phyloP scores from a whole-genome alignment of 2,329 filamentous ascomycete genomes.

The Leptographium radiaticola region DNA sequence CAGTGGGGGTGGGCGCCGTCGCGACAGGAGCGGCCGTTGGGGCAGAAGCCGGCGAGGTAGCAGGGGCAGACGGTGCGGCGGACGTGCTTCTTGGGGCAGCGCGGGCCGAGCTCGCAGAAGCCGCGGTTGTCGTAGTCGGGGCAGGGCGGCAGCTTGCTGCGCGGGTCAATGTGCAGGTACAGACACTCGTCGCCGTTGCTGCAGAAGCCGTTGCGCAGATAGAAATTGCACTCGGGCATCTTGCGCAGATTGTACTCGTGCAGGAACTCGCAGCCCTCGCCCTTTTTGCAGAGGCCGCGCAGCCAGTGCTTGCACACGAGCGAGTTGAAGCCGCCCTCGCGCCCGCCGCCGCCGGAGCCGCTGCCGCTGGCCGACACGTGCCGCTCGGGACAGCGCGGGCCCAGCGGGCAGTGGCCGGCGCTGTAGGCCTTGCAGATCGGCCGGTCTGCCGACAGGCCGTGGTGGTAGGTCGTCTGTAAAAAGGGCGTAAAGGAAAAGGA shows the following conservation, averaged over 20 bases:
- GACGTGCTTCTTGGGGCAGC: slow-evolving; percentile 81
- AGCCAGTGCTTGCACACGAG: slow-evolving; percentile 99
- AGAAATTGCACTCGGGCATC: slow-evolving; percentile 98
- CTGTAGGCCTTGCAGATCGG: slow-evolving; percentile 73
- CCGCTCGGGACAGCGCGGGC: slow-evolving; percentile 72
- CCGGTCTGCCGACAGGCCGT: slow-evolving; percentile 65
- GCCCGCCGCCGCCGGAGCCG: slow-evolving; percentile 17
- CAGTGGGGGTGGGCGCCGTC: slow-evolving; percentile 75
- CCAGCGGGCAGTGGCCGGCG: slow-evolving; percentile 75
- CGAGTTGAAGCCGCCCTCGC: slow-evolving; percentile 50
- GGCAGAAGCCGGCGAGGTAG: slow-evolving; percentile 91
- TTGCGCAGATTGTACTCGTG: slow-evolving; percentile 97
- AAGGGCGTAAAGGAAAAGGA: slow-evolving; percentile 79
- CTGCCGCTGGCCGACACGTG: slow-evolving; percentile 38
- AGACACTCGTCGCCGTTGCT: slow-evolving; percentile 94
- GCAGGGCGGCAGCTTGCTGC: slow-evolving; percentile 66
- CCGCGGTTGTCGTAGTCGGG: slow-evolving; percentile 90
- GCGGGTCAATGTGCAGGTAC: slow-evolving; percentile 79
- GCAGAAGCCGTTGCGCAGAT: slow-evolving; percentile 85
- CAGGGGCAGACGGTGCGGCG: slow-evolving; percentile 65
- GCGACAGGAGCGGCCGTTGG: slow-evolving; percentile 62
- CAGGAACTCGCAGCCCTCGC: slow-evolving; percentile 89
- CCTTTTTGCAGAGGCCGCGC: slow-evolving; percentile 94
- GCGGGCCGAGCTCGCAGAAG: slow-evolving; percentile 82
- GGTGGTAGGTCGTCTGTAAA: slow-evolving; percentile 69